Percentiles rank a stretch among this genome's conserved stretches.
Evolutionary conservation across 2,329 filamentous ascomycete genomes (phyloP).

Genomic region (Pseudogymnoascus sp.): DNA sequence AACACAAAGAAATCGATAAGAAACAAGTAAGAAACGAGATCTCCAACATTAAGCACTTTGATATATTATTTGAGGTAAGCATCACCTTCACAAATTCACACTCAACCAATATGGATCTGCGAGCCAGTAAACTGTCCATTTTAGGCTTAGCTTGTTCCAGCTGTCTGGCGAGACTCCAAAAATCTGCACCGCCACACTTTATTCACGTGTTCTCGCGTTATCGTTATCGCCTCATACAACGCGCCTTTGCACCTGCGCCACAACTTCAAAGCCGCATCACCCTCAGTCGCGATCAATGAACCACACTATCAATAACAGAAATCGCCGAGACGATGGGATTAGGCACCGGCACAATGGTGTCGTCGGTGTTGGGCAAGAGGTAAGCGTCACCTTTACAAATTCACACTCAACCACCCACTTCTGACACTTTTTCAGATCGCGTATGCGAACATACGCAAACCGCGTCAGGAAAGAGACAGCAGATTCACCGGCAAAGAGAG

Average conservation of each 20-base stretch:
- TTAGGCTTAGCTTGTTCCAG: background rate
- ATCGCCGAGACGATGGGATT: background rate
- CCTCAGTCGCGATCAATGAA: background rate
- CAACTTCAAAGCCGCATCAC: conserved; percentile 2
- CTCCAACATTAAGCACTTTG: background rate
- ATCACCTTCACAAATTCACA: too few species aligned
- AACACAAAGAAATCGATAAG: background rate
- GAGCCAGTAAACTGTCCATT: background rate
- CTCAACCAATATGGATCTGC: too few species aligned
- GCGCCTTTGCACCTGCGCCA: background rate
- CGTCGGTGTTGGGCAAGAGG: background rate
- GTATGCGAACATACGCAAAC: conserved; percentile 3
- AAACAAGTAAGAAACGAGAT: background rate
- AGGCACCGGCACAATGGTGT: background rate
- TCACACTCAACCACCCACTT: background rate
- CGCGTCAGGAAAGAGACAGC: background rate
- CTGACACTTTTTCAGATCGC: background rate
- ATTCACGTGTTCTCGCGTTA: background rate
- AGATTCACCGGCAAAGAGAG: background rate
- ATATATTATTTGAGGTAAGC: background rate
- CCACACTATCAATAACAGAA: background rate
- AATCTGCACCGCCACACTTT: background rate
- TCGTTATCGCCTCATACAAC: background rate
- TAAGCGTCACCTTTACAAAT: background rate
- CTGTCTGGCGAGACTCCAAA: background rate